Conservation (phyloP, 495 filamentous ascomycete species). For the Jackrogersella multiformis region DNA sequence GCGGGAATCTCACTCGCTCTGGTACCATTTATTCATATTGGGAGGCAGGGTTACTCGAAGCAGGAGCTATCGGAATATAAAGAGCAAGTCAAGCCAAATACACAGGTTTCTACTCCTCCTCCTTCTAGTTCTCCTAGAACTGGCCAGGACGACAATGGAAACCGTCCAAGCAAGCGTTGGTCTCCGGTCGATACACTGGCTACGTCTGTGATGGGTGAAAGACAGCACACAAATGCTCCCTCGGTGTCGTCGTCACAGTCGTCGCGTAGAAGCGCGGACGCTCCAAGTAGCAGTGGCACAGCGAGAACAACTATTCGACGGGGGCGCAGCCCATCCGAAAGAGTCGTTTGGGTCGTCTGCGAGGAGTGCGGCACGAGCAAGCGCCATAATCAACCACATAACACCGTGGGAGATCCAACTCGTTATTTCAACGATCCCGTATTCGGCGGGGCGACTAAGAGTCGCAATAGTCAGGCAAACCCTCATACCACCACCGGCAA, state of each 20-base stretch:
- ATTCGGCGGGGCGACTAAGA: slow-evolving; percentile 15
- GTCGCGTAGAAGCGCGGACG: slow-evolving; percentile 38
- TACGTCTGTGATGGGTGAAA: slow-evolving; percentile 26
- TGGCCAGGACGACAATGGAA: slow-evolving; percentile 16
- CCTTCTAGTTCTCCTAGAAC: slow-evolving; percentile 19
- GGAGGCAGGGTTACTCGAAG: slow-evolving; percentile 38
- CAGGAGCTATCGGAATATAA: neutral
- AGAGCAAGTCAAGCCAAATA: neutral
- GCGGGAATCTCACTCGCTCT: slow-evolving; percentile 43
- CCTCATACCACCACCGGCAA: slow-evolving; percentile 1
- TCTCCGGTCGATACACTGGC: slow-evolving; percentile 43
- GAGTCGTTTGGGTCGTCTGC: slow-evolving; percentile 46
- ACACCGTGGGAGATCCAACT: slow-evolving; percentile 38
- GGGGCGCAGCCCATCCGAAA: slow-evolving; percentile 42
- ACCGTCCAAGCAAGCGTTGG: slow-evolving; percentile 46
- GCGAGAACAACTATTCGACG: slow-evolving; percentile 39
- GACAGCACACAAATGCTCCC: slow-evolving; percentile 35
- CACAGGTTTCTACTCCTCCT: slow-evolving; percentile 2
- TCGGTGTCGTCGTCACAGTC: slow-evolving; percentile 46
- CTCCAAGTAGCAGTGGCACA: slow-evolving; percentile 32
- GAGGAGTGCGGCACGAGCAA: slow-evolving; percentile 47
- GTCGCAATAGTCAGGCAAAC: slow-evolving; percentile 7
- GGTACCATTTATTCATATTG: slow-evolving; percentile 49
- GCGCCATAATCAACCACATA: slow-evolving; percentile 41
- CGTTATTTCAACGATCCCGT: slow-evolving; percentile 46